Evolutionary conservation across 2,329 filamentous ascomycete species (phyloP), one percentile per base, ranked within the genome.

Genomic region (Cladosporium sp.): DNA sequence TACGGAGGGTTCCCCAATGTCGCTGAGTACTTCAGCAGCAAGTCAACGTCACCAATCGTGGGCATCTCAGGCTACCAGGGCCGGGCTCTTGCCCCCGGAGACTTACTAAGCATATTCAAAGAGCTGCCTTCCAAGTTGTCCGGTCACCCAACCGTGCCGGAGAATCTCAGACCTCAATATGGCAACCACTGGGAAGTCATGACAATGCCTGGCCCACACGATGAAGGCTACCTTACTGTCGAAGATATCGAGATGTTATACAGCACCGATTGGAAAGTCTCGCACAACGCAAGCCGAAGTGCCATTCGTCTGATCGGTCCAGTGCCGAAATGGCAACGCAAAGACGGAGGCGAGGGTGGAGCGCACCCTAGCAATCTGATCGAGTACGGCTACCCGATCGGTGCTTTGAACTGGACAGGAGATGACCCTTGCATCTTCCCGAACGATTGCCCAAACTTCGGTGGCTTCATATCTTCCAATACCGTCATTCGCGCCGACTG

Each of bases 291-390:
- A 0, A 85, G 84, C 14, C 79, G 88, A 65, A 85, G 83, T 48
- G 88, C 86, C 0, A 85, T 89, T 28, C 81, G 87, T 7, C 79
- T 90, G 0, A 75, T 86, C 1, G 87, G 87, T 0, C 86, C 86
- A 0, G 80, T 82, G 0, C 85, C 85, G 0, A 81, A 83, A 67
- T 90, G 85, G 83, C 84, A 86, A 16, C 79, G 88, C 7, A 73
- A 81, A 34, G 82, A 86, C 68, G 88, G 87, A 13, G 88, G 87
- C 0, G 86, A 88, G 67, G 88, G 86, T 8, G 88, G 88, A 13
- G 81, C 84, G 0, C 88, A 90, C 73, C 88, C 88, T 10, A 73
- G 71, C 4, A 78, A 78, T 63, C 66, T 77, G 8, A 81, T 86
- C 25, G 84, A 86, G 67, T 87, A 88, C 68, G 86, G 86, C 2